Conservation (phyloP, 2,329 filamentous ascomycete species). For the Beauveria australis region DNA sequence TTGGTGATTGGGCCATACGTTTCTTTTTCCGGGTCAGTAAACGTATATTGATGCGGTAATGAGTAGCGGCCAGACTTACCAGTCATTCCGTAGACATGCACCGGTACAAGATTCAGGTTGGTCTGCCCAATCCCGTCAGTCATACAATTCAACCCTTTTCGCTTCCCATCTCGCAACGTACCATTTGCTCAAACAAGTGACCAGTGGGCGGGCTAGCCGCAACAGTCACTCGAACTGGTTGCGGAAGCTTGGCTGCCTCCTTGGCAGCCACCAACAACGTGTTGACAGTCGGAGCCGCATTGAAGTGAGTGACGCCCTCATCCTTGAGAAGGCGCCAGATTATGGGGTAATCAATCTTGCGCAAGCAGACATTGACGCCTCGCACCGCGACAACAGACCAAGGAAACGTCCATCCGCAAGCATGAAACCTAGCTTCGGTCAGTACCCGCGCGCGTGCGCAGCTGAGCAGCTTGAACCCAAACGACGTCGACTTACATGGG, state of each 20-base stretch:
- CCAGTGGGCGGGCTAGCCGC: slow-evolving; percentile 85
- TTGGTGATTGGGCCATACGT: slow-evolving; percentile 96
- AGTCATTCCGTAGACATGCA: slow-evolving; percentile 84
- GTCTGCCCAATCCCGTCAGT: slow-evolving; percentile 20
- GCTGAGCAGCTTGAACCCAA: background rate
- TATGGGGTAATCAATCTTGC: slow-evolving; percentile 89
- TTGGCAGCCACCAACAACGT: slow-evolving; percentile 77
- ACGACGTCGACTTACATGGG: slow-evolving; percentile 63
- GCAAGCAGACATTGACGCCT: slow-evolving; percentile 89
- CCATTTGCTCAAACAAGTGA: slow-evolving; percentile 91
- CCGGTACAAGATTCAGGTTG: slow-evolving; percentile 72
- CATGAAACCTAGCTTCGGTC: slow-evolving; percentile 46
- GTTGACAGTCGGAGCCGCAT: slow-evolving; percentile 92
- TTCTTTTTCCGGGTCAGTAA: slow-evolving; percentile 33
- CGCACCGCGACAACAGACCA: slow-evolving; percentile 90
- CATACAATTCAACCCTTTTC: background rate
- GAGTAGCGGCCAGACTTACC: slow-evolving; percentile 17
- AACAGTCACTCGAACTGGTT: slow-evolving; percentile 78
- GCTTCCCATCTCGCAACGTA: slow-evolving; percentile 20
- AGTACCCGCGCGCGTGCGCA: background rate
- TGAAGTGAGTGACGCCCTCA: slow-evolving; percentile 88
- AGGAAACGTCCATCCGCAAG: slow-evolving; percentile 76
- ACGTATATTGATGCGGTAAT: background rate
- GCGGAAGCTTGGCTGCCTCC: slow-evolving; percentile 61
- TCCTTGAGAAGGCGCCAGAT: slow-evolving; percentile 87